Conservation (phyloP, 2,329 filamentous ascomycete species). For the Aspergillus piperis region DNA sequence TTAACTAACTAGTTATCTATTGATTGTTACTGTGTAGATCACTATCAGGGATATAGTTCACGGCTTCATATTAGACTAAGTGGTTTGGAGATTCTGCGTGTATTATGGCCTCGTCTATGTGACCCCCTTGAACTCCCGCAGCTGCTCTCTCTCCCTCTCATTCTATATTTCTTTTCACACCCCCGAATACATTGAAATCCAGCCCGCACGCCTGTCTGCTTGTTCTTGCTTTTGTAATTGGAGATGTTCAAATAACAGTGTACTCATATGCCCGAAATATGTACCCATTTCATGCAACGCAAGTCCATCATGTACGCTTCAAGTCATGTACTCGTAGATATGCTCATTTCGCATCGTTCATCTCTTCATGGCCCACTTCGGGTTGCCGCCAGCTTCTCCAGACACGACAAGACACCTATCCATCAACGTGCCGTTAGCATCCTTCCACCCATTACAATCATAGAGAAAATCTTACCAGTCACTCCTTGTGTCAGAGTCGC, state of each 20-base stretch:
- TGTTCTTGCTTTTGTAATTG: not conserved
- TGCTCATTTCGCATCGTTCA: constrained; percentile 4
- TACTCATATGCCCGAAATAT: not conserved
- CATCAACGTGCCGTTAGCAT: constrained; percentile 19
- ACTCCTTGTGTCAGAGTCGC: constrained; percentile 88
- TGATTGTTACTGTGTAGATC: no score
- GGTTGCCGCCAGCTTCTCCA: constrained; percentile 51
- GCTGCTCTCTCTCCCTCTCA: no score
- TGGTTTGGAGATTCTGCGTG: not conserved
- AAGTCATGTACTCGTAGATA: not conserved
- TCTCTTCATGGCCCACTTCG: not conserved
- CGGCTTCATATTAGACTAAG: not conserved
- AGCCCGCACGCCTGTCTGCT: not conserved
- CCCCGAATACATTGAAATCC: not conserved
- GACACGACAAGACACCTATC: constrained; percentile 53
- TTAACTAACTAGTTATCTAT: no score
- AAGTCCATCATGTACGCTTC: no score
- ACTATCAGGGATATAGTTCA: no score
- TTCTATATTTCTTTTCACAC: no score
- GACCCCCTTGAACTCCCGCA: not conserved
- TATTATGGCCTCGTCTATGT: not conserved
- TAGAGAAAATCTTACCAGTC: constrained; percentile 64
- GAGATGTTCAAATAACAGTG: not conserved
- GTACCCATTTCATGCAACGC: not conserved
- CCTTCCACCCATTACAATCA: not conserved